A percentile compares a stretch with the other conserved stretches of the same genome.
Conservation (phyloP, 1,284 basidiomycete species). For the Singerocomus inundabilis region DNA sequence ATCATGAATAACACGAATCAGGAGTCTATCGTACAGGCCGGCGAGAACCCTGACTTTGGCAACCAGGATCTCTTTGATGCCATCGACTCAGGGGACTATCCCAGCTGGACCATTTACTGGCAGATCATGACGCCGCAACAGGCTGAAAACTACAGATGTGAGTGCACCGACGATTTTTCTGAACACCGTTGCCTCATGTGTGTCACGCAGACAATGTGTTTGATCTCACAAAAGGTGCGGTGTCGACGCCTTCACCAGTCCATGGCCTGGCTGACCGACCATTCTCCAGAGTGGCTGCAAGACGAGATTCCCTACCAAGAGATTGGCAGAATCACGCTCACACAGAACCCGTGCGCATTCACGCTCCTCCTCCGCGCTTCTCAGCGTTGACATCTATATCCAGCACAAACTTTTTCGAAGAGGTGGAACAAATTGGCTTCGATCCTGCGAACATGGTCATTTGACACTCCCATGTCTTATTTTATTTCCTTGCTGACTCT, state of each 20-base stretch:
- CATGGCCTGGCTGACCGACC: background rate
- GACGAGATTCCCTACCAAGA: constrained; percentile 38
- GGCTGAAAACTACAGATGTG: constrained; percentile 30
- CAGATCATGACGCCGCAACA: constrained; percentile 38
- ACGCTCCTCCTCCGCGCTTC: too few relatives aligned
- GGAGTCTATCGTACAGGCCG: constrained; percentile 35
- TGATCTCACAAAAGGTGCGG: constrained; percentile 38
- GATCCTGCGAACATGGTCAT: constrained; percentile 22
- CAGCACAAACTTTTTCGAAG: constrained; percentile 25
- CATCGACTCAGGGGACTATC: constrained; percentile 37
- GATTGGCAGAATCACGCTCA: constrained; percentile 37
- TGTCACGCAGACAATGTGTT: constrained; percentile 39
- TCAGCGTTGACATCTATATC: too few relatives aligned
- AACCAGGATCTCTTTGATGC: constrained; percentile 38
- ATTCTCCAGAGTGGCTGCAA: constrained; percentile 27
- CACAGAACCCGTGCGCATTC: constrained; percentile 40
- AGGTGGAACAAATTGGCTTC: constrained; percentile 25
- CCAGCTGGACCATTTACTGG: constrained; percentile 36
- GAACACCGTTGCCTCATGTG: too few relatives aligned
- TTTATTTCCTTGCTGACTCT: background rate
- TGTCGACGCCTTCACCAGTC: background rate
- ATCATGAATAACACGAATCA: constrained; percentile 32
- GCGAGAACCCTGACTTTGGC: constrained; percentile 39
- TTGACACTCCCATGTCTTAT: too few relatives aligned
- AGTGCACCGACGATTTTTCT: constrained; percentile 1